phyloP scores from a whole-genome alignment of 2,329 filamentous ascomycete species.

The Aureobasidium zeae region DNA sequence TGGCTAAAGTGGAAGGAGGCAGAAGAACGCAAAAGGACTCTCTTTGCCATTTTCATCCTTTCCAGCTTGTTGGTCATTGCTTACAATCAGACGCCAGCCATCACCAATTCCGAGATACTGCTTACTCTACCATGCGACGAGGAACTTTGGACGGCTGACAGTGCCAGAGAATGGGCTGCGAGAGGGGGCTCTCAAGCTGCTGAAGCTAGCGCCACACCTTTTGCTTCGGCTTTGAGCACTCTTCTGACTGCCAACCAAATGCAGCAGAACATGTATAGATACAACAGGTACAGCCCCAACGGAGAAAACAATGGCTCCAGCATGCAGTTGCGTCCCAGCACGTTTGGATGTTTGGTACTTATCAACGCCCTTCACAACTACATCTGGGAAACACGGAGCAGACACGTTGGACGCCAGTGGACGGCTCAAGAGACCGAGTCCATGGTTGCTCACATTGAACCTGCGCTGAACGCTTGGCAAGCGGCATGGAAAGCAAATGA shows the following conservation, averaged over 20 bases:
- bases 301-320: slow-evolving; percentile 25
- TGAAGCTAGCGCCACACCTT: slow-evolving; percentile 63
- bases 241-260: slow-evolving; percentile 69
- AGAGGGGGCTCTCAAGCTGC: slow-evolving; percentile 63
- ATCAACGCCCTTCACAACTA: slow-evolving; percentile 96
- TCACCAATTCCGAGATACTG: slow-evolving; percentile 89
- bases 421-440: slow-evolving; percentile 86
- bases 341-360: slow-evolving; percentile 81
- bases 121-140: slow-evolving; percentile 89
- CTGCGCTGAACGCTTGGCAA: slow-evolving; percentile 89
- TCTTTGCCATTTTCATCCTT: slow-evolving; percentile 83
- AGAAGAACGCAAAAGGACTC: slow-evolving; percentile 86
- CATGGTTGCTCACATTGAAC: slow-evolving; percentile 92
- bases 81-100: slow-evolving; percentile 82
- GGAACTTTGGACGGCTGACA: slow-evolving; percentile 78
- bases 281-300: slow-evolving; percentile 19
- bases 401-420: slow-evolving; percentile 82
- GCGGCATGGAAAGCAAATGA: slow-evolving; percentile 82
- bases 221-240: slow-evolving; percentile 71
- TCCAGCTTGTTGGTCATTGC: slow-evolving; percentile 85
- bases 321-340: slow-evolving; percentile 68
- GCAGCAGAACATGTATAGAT: slow-evolving; percentile 24
- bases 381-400: slow-evolving; percentile 92
- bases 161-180: slow-evolving; percentile 68
- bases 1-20: slow-evolving; percentile 84